Percentiles rank a stretch among this genome's conserved stretches.
phyloP scores from a whole-genome alignment of 2,329 filamentous ascomycete species.

The Pseudogymnoascus sp. region DNA sequence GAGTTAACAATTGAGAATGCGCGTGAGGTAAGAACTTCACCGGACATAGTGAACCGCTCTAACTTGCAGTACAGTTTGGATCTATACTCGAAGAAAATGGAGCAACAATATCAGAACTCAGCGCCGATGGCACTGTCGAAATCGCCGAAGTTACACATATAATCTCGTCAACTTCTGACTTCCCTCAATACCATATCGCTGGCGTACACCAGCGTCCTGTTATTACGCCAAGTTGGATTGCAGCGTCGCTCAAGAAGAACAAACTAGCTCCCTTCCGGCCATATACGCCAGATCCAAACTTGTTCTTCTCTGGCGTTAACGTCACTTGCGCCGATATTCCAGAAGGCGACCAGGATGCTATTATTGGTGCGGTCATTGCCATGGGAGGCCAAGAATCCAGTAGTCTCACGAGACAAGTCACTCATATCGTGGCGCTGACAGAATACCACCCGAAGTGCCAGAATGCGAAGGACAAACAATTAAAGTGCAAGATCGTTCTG shows the following conservation, averaged over 20 bases:
- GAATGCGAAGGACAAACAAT: constrained; percentile 51
- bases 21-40: not conserved
- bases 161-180: constrained; percentile 74
- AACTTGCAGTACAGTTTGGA: constrained; percentile 16
- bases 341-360: constrained; percentile 79
- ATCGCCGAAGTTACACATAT: constrained; percentile 51
- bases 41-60: not conserved
- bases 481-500: constrained; percentile 74
- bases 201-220: constrained; percentile 74
- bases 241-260: constrained; percentile 56
- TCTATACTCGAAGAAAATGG: constrained; percentile 24
- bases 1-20: constrained; percentile 14
- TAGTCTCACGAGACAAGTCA: constrained; percentile 63
- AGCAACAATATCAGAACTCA: constrained; percentile 30
- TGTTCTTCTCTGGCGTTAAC: constrained; percentile 81
- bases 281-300: constrained; percentile 80
- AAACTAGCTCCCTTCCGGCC: constrained; percentile 72
- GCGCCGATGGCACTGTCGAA: constrained; percentile 30
- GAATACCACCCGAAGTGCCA: constrained; percentile 65
- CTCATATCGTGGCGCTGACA: constrained; percentile 79
- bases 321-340: constrained; percentile 81
- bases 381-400: constrained; percentile 77
- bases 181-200: constrained; percentile 72
- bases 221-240: constrained; percentile 74
- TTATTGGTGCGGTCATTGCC: constrained; percentile 79